Evolutionary conservation across 2,329 filamentous ascomycete species (phyloP).

Genomic region (Aspergillus oerlinghausenensis): DNA sequence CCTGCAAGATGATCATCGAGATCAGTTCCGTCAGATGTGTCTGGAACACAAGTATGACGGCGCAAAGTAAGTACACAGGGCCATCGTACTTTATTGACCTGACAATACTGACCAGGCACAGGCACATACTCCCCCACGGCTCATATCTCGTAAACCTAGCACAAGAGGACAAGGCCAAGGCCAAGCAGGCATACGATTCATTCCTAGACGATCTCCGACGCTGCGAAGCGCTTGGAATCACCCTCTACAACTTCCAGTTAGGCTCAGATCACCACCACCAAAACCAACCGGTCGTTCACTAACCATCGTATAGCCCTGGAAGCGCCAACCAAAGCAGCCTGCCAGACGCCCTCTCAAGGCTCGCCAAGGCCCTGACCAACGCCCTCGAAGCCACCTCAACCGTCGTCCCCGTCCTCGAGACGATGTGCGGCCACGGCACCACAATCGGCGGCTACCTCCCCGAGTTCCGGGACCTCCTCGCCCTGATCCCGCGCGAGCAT

Average conservation of each 20-base stretch:
- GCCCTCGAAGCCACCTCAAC: slow-evolving; percentile 70
- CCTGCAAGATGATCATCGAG: slow-evolving; percentile 62
- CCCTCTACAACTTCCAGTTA: slow-evolving; percentile 91
- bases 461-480: slow-evolving; percentile 81
- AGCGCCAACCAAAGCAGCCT: slow-evolving; percentile 67
- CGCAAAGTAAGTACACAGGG: slow-evolving; percentile 40
- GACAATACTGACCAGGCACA: slow-evolving; percentile 18
- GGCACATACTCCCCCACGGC: slow-evolving; percentile 81
- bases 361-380: slow-evolving; percentile 76
- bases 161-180: slow-evolving; percentile 72
- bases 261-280: slow-evolving; percentile 8
- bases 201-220: slow-evolving; percentile 86
- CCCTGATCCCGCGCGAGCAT: slow-evolving; percentile 62
- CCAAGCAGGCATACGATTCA: slow-evolving; percentile 74
- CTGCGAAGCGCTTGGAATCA: slow-evolving; percentile 81
- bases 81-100: not conserved
- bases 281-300: not conserved
- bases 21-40: slow-evolving; percentile 66
- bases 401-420: slow-evolving; percentile 84
- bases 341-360: slow-evolving; percentile 67
- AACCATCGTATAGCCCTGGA: slow-evolving; percentile 55
- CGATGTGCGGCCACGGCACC: slow-evolving; percentile 89
- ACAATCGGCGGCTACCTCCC: slow-evolving; percentile 81
- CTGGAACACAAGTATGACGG: slow-evolving; percentile 67
- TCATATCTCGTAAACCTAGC: slow-evolving; percentile 96